Conservation (phyloP, 2,329 filamentous ascomycete species). For the Cadophora malorum region DNA sequence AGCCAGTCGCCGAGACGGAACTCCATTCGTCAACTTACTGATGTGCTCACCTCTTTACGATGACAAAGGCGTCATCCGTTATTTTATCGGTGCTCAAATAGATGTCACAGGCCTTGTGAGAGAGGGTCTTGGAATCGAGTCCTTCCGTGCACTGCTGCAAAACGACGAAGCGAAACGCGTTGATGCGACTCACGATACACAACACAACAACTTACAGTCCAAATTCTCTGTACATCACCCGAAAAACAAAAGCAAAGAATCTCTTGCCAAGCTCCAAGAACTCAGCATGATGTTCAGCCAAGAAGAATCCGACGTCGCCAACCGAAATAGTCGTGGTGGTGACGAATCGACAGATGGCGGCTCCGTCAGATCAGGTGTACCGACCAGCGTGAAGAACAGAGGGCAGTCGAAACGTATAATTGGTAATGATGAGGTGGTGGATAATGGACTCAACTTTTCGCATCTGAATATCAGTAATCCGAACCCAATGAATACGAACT, state of each 20-base stretch:
- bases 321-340: constrained; percentile 60
- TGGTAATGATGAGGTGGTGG: constrained; percentile 27
- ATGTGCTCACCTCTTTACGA: constrained; percentile 69
- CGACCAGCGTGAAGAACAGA: constrained; percentile 29
- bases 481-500: constrained; percentile 38
- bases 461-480: constrained; percentile 27
- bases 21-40: constrained; percentile 69
- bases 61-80: constrained; percentile 63
- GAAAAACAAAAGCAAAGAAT: constrained; percentile 31
- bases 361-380: constrained; percentile 29
- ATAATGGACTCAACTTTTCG: constrained; percentile 25
- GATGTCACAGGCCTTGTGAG: constrained; percentile 66
- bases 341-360: constrained; percentile 46
- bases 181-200: constrained; percentile 11
- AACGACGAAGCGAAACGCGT: constrained; percentile 33
- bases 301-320: constrained; percentile 67
- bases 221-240: not conserved
- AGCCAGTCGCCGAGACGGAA: constrained; percentile 61
- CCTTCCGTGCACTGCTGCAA: constrained; percentile 54
- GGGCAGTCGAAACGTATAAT: constrained; percentile 31
- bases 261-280: constrained; percentile 65
- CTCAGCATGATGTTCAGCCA: constrained; percentile 73
- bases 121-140: constrained; percentile 64
- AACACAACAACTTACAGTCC: constrained; percentile 21
- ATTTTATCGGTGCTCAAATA: constrained; percentile 69